Percentiles rank a stretch among this genome's conserved stretches.
Evolutionary conservation across 2,329 filamentous ascomycete genomes (phyloP).

Genomic region (Fusarium sp.): DNA sequence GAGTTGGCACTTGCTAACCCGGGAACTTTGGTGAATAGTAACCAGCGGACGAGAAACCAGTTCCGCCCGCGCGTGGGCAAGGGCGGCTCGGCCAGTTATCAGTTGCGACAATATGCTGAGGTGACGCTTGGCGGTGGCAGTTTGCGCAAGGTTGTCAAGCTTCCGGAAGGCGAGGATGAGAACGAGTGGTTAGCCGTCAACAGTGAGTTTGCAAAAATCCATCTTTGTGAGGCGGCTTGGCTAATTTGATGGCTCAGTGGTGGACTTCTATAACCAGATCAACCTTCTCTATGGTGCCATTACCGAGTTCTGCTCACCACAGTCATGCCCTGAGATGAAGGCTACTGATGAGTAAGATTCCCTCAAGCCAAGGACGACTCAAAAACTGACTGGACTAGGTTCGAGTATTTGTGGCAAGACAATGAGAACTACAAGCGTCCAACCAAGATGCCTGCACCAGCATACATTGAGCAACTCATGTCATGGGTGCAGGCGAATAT

Average conservation of each 20-base stretch:
- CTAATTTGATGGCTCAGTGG: slow-evolving; percentile 65
- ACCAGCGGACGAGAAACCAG: slow-evolving; percentile 86
- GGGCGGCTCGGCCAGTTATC: slow-evolving; percentile 86
- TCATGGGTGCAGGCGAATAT: slow-evolving; percentile 94
- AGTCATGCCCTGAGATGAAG: slow-evolving; percentile 99
- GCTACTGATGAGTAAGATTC: slow-evolving; percentile 89
- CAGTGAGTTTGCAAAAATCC: slow-evolving; percentile 62
- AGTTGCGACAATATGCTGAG: slow-evolving; percentile 97
- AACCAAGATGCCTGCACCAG: slow-evolving; percentile 96
- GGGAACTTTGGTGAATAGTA: slow-evolving; percentile 59
- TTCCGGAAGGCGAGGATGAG: slow-evolving; percentile 96
- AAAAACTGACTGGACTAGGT: slow-evolving; percentile 60
- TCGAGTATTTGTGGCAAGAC: slow-evolving; percentile 99
- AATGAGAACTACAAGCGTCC: slow-evolving; percentile 91
- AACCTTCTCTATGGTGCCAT: slow-evolving; percentile 98
- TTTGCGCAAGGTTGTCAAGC: slow-evolving; percentile 92
- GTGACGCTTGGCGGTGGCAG: slow-evolving; percentile 95
- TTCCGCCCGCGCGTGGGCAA: slow-evolving; percentile 91
- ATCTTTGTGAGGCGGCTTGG: background rate
- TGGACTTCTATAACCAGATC: slow-evolving; percentile 99
- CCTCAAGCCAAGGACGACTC: background rate
- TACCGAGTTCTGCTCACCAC: slow-evolving; percentile 97
- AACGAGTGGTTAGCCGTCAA: slow-evolving; percentile 99
- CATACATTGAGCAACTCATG: slow-evolving; percentile 98
- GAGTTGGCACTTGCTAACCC: slow-evolving; percentile 44